These are phyloP conservation scores for Boletus rubroflammeus DNA, from an alignment of 768 basidiomycete species.

Conservation along the genomic window DNA sequence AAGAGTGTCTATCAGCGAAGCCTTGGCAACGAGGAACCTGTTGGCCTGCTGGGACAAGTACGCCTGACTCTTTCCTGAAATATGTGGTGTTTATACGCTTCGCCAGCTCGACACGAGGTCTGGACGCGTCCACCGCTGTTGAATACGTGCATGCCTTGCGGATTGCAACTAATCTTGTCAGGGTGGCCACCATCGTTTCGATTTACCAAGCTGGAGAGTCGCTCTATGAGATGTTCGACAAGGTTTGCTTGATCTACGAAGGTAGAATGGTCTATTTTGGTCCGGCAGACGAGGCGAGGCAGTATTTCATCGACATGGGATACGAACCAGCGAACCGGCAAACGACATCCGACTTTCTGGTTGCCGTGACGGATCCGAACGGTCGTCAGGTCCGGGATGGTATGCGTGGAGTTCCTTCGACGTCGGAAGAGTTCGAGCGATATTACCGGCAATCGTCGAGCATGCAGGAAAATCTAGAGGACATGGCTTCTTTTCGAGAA, in stretches of 20 bases:
- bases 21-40: slow-evolving; percentile 64
- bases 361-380: slow-evolving; percentile 58
- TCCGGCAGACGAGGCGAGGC: slow-evolving; percentile 46
- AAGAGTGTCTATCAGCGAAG: slow-evolving; percentile 76
- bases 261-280: slow-evolving; percentile 62
- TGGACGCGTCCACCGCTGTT: slow-evolving; percentile 67
- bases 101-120: slow-evolving; percentile 59
- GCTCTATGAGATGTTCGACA: slow-evolving; percentile 64
- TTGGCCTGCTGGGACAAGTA: slow-evolving; percentile 77
- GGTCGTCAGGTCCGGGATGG: slow-evolving; percentile 48
- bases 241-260: slow-evolving; percentile 61
- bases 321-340: slow-evolving; percentile 54
- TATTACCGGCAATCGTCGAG: slow-evolving; percentile 42
- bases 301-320: slow-evolving; percentile 59
- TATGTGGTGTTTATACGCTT: slow-evolving; percentile 45
- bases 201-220: slow-evolving; percentile 83
- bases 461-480: slow-evolving; percentile 41
- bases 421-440: slow-evolving; percentile 55
- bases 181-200: slow-evolving; percentile 64
- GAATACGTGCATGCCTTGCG: slow-evolving; percentile 72
- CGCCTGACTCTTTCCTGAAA: slow-evolving; percentile 25
- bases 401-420: slow-evolving; percentile 33
- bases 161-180: slow-evolving; percentile 56
- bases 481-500: slow-evolving; percentile 45
- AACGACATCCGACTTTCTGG: slow-evolving; percentile 62